Evolutionary conservation across 2,329 filamentous ascomycete genomes (phyloP), one percentile per base, ranked within the genome.

Genomic region (Trichoderma sp.): DNA sequence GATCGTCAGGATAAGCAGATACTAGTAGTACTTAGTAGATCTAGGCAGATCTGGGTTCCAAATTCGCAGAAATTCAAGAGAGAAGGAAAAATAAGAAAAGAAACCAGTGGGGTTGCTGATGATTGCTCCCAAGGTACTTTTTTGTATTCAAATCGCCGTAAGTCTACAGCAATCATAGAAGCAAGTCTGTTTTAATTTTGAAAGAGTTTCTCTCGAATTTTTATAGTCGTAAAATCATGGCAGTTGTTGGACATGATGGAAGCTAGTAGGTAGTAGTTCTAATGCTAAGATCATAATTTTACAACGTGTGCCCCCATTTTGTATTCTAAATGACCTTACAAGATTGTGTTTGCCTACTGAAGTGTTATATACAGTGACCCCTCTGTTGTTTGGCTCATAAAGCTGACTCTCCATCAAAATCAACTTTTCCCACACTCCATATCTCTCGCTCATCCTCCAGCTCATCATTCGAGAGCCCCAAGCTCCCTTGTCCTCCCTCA

Each of bases 361-460:
- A 30, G 13, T 43, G 32, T 14, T 11, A 18, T 51, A 37, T 14
- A 18, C 16, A 43, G 16, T 34, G 26, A 43, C n/a, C 4, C 8
- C n/a, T 63, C 32, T 37, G 32, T 46, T 14, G 6, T 34, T 66
- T 43, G 30, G 37, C 61, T 68, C 21, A 64, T 32, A 16, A 34
- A 46, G 86, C 85, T 7, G 82, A 78, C 69, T 93, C 91, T 10
- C 87, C 91, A 58, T 82, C 83, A 14, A 94, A 82, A 77, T 98
- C 95, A 60, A 97, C 89, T 80, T 91, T 94, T 6, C 96, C 96
- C 60, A 99, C 91, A 78, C 92, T 96, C 94, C 94, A 97, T 71
- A 99, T 90, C 83, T 99, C 96, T 80, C 89, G 91, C 83, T 97
- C 93, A 81, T 99, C 96, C 77, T 99, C 96, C 37, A 89, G 83